Percentiles rank a stretch among this genome's conserved stretches.
Conservation (phyloP, 306 rosid genomes). For the Trifolium fragiferum region DNA sequence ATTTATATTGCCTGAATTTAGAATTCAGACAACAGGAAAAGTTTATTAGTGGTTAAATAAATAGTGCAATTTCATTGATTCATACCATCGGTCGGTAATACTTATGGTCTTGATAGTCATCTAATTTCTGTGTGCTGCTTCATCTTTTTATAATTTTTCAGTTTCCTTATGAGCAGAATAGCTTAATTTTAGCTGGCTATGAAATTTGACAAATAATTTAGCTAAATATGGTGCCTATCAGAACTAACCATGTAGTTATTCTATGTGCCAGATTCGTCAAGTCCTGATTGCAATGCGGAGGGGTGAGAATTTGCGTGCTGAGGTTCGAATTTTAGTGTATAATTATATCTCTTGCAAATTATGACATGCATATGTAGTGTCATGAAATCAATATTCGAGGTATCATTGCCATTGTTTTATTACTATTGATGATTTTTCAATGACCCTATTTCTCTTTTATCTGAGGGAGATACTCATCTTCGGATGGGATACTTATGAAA, state of each 20-base stretch:
- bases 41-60: not conserved
- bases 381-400: constrained; percentile 34
- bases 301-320: constrained; percentile 82
- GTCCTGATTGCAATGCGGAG: constrained; percentile 88
- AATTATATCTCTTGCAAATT: constrained; percentile 32
- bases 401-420: constrained; percentile 27
- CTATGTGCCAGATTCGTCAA: constrained; percentile 83
- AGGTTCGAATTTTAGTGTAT: constrained; percentile 63
- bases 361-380: constrained; percentile 22
- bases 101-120: constrained; percentile 26
- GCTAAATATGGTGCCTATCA: constrained; percentile 36
- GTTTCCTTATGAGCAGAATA: constrained; percentile 16
- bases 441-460: constrained; percentile 10
- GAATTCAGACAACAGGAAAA: constrained; percentile 18
- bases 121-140: constrained; percentile 38
- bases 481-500: constrained; percentile 1
- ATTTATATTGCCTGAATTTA: constrained; percentile 10
- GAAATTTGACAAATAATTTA: constrained; percentile 15
- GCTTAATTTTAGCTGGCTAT: constrained; percentile 29
- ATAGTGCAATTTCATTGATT: constrained; percentile 12
- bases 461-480: constrained; percentile 24
- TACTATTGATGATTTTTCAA: constrained; percentile 28
- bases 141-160: constrained; percentile 32
- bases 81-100: constrained; percentile 10
- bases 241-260: constrained; percentile 40